Evolutionary conservation across 202 grass and related monocot species (phyloP), one percentile per base, ranked within the genome.

Genomic region (Carex sylvatica): DNA sequence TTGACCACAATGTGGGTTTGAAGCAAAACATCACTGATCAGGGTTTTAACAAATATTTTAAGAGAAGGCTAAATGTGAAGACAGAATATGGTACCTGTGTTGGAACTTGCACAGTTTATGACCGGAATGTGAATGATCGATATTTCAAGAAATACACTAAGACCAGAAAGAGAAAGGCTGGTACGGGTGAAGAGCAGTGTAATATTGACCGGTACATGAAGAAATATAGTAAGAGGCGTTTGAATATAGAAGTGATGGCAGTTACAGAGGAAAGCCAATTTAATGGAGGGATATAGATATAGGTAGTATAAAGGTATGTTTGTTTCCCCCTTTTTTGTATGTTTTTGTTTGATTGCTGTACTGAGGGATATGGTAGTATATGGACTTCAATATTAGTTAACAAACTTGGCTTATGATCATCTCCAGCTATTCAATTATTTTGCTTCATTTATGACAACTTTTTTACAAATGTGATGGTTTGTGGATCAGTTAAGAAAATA

Each of bases 211-310:
- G 73, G 26, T 77, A 58, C 73, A 58, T 77, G 73, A 77, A 58
- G 49, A 77, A 90, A 80, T 94, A 91, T 65, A 89, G 75, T 62
- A 94, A 86, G 82, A 94, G 81, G 86, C 85, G 46, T 47, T 84
- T 84, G 42, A 80, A 24, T 36, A 83, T 83, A 79, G 56, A 83
- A 70, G 24, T 3, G 69, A 54, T 86, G 69, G 66, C 44, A 55
- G 58, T 73, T 86, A 80, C 74, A 67, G 74, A 62, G 56, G 70
- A 31, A 38, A 72, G 73, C 73, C 73, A 77, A 77, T 58, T 58
- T 9, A 77, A 77, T 56, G 73, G 73, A 77, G 52, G 26, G 28
- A 26, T 35, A 6, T 77, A 56, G 28, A 28, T 28, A 28, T 28
- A 28, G 28, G 9, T 59, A 77, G 68, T 22, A 9, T 30, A 77